Percentiles rank a stretch among this genome's conserved stretches.
These are phyloP conservation scores for Termitomyces sp. DNA, from an alignment of 768 basidiomycete species.

Conservation along the genomic window DNA sequence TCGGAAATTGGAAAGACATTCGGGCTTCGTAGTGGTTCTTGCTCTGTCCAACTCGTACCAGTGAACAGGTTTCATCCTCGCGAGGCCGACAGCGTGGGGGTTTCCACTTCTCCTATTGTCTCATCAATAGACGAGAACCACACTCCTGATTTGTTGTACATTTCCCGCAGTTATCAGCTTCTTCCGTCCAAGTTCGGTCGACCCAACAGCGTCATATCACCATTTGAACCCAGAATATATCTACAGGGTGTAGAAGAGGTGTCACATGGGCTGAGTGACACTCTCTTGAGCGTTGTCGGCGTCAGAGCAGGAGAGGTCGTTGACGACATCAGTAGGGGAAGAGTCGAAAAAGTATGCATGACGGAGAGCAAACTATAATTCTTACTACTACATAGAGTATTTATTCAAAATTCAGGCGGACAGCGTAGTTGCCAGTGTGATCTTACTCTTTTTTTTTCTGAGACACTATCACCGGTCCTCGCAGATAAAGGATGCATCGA, in stretches of 20 bases:
- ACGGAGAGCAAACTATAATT: conserved; percentile 7
- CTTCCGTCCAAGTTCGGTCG: conserved; percentile 22
- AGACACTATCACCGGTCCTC: too few relatives aligned
- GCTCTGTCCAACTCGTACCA: conserved; percentile 24
- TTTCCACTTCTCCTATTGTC: conserved; percentile 15
- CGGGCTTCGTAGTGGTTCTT: conserved; percentile 24
- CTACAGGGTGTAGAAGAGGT: conserved; percentile 34
- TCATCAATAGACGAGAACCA: conserved; percentile 10
- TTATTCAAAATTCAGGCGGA: too few relatives aligned
- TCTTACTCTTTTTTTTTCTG: neutral
- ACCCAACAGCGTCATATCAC: neutral
- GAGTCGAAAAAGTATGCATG: conserved; percentile 1
- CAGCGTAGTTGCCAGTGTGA: neutral
- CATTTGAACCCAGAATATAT: conserved; percentile 26
- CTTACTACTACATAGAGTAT: too few relatives aligned
- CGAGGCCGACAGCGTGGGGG: conserved; percentile 14
- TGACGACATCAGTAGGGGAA: conserved; percentile 25
- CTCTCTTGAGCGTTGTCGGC: conserved; percentile 42
- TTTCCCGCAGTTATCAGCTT: conserved; percentile 41
- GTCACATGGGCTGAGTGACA: conserved; percentile 42
- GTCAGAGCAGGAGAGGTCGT: conserved; percentile 44
- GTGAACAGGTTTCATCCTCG: conserved; percentile 3
- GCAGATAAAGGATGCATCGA: too few relatives aligned
- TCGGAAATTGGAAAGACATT: conserved; percentile 37
- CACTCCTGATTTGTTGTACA: conserved; percentile 22